Evolutionary conservation across 352 stramenopile genomes (phyloP).

Genomic region (Blastocystis hominis): DNA sequence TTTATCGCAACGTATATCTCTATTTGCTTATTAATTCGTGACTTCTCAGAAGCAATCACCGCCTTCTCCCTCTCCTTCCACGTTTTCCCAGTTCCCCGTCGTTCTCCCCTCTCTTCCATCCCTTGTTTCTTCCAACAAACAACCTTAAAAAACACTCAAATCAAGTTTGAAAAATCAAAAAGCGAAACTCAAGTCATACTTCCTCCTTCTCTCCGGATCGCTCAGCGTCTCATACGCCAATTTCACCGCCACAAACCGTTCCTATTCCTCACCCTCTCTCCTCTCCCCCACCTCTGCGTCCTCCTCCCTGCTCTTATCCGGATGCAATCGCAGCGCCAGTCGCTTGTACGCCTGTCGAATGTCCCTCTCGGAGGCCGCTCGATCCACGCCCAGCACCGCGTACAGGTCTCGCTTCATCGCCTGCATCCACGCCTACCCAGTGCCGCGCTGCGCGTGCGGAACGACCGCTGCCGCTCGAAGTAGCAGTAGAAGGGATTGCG

Average conservation of each 20-base stretch:
- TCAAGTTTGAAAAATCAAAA: background rate
- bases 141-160: too few relatives aligned
- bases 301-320: slow-evolving; percentile 8
- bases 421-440: too few relatives aligned
- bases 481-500: too few relatives aligned
- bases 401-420: too few relatives aligned
- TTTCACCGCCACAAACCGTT: slow-evolving; percentile 32
- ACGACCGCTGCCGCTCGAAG: too few relatives aligned
- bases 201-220: background rate
- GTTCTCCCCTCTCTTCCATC: background rate
- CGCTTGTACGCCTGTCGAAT: slow-evolving; percentile 9
- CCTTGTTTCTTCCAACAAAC: too few relatives aligned
- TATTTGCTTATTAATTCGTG: too few relatives aligned
- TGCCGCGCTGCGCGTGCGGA: too few relatives aligned
- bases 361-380: slow-evolving; percentile 2
- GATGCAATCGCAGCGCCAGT: slow-evolving; percentile 4
- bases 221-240: slow-evolving; percentile 22
- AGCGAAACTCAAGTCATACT: slow-evolving; percentile 23
- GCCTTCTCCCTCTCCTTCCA: too few relatives aligned
- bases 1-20: too few relatives aligned
- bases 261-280: background rate
- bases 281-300: background rate
- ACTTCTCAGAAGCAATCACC: too few relatives aligned
- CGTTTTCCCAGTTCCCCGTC: too few relatives aligned
- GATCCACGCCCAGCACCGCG: background rate